Base-by-base conservation (phyloP, 1,284 basidiomycete species). In the Papiliotrema laurentii region DNA sequence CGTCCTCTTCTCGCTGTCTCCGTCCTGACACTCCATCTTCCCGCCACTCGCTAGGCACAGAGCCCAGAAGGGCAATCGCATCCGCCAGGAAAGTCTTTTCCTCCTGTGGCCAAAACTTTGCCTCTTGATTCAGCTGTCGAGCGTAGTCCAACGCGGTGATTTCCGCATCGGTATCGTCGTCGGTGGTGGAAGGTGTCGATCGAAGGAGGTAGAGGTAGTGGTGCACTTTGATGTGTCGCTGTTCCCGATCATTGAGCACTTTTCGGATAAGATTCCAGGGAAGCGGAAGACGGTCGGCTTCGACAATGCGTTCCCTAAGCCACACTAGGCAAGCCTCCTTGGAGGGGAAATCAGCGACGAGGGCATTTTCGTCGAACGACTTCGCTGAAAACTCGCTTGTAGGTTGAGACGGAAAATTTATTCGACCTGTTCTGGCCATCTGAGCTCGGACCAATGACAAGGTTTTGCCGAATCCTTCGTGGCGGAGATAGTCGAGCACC, bases 381-480 rank as follows among this genome's bases (percentile, higher is more conserved):
- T 13, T 13, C 19, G n/a, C 30, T 24, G 33, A n/a, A 7, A 33
- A 19, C 31, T 34, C 31, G 16, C 4, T 9, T 9, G 36, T n/a
- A 38, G 36, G 19, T 13, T 43, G n/a, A 30, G 25, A 18, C 16
- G 41, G 6, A n/a, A 25, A 5, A n/a, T 9, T 31, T 6, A 43
- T 18, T 27, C 41, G 31, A 18, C 5, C 5, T 31, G 26, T 7
- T 31, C 13, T 21, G 6, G 9, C n/a, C 45, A 47, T 47, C 13
- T 13, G 5, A 13, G 16, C 27, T 19, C 19, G 13, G n/a, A 40
- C 9, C 24, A 56, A 37, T 0, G 50, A 39, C 13, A 59, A 47
- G 0, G 86, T 83, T 39, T 79, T 79, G 16, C 80, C 79, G 61
- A 87, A 86, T 2, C 89, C 89, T 55, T 87, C 83, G 63, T 91